Evolutionary conservation across 2,329 filamentous ascomycete species (phyloP).

Genomic region (Beauveria bassiana): DNA sequence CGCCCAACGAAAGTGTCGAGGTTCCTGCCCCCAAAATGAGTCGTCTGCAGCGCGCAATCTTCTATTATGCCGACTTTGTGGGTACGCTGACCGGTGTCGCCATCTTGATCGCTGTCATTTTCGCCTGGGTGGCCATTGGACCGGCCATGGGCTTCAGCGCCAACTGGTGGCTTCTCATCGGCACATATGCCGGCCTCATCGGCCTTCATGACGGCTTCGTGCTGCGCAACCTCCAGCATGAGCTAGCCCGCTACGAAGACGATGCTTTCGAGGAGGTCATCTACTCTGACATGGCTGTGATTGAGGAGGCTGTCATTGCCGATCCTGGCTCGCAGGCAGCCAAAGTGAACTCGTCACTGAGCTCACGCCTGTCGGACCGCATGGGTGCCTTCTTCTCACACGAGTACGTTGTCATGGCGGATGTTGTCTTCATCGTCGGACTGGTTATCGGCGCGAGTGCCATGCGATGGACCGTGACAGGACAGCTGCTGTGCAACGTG

Average conservation of each 20-base stretch:
- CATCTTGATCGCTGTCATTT: slow-evolving; percentile 28
- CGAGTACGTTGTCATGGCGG: slow-evolving; percentile 16
- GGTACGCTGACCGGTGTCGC: slow-evolving; percentile 32
- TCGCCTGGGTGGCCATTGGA: slow-evolving; percentile 31
- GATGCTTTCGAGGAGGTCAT: slow-evolving; percentile 13
- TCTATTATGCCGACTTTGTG: slow-evolving; percentile 34
- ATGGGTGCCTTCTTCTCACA: slow-evolving; percentile 18
- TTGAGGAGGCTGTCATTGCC: slow-evolving; percentile 11
- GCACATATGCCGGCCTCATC: slow-evolving; percentile 38
- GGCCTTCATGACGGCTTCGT: slow-evolving; percentile 38
- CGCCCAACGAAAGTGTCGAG: slow-evolving; percentile 25
- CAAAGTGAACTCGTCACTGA: slow-evolving; percentile 10
- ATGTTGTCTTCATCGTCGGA: slow-evolving; percentile 15
- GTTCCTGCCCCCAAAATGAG: slow-evolving; percentile 25
- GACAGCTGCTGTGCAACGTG: slow-evolving; percentile 19
- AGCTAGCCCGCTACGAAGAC: slow-evolving; percentile 16
- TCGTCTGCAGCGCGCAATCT: slow-evolving; percentile 29
- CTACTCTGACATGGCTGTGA: slow-evolving; percentile 12
- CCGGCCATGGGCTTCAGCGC: slow-evolving; percentile 30
- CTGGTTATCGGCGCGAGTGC: slow-evolving; percentile 17
- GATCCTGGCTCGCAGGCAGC: not conserved
- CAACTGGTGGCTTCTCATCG: slow-evolving; percentile 41
- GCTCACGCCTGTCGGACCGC: slow-evolving; percentile 13
- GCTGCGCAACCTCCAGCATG: slow-evolving; percentile 34
- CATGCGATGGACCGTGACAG: slow-evolving; percentile 17